Base-by-base conservation (phyloP, 1,139 yeast genomes). In the Lodderomyces jiufengensis region DNA sequence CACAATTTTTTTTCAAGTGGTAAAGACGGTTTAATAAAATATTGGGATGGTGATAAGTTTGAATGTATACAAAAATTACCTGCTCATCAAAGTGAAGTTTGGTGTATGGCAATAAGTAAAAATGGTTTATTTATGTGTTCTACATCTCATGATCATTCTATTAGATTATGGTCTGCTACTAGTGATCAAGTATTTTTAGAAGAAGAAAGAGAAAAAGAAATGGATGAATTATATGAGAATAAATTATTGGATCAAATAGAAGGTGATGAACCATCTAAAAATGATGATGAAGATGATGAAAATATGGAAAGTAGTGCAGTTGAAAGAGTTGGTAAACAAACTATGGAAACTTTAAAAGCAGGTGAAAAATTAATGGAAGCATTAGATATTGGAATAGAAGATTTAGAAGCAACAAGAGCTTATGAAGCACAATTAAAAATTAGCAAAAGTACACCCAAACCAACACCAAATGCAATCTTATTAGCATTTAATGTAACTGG, bases 1-100 rank as follows among this genome's bases (percentile, higher is more conserved):
- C 96, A 90, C 57, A 79, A 90, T 58, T 88, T 94, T 58, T 85
- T 94, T 61, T 84, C 95, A 35, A 80, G 88, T 41, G 83, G 94
- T 32, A 92, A 92, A 57, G 99, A 92, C 59, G 90, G 87, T 10
- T 62, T 82, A 45, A 76, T 92, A 40, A 92, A 94, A 61, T 88
- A 87, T 58, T 92, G 98, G 98, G 98, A 92, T 59, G 98, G 97
- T 46, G 95, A 86, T 53, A 92, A 92, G 62, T 92, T 92, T 58
- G 97, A 87, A 51, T 85, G 94, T 58, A 78, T 92, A 46, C 97
- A 92, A 59, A 84, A 84, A 53, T 66, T 90, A 31, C 76, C 85
- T 3, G 94, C 84, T 1, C 98, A 94, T 57, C 95, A 88, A 44
- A 76, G 87, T 41, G 97, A 92, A 61, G 95, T 92, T 16, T 92